These are phyloP conservation scores for Parascedosporium putredinis DNA, from an alignment of 2,329 filamentous ascomycete genomes.

Conservation along the genomic window DNA sequence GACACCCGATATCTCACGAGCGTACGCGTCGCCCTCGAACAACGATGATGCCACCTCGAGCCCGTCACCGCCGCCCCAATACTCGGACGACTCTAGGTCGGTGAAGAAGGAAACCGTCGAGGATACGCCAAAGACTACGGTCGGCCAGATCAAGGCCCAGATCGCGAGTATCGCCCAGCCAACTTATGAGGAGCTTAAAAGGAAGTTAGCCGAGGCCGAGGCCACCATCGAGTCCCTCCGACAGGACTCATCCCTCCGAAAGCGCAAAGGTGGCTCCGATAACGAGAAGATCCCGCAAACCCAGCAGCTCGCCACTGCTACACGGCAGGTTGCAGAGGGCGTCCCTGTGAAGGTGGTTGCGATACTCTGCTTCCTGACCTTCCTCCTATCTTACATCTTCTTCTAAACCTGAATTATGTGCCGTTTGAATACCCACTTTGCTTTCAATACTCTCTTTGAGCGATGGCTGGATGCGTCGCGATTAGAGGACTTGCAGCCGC, in stretches of 20 bases:
- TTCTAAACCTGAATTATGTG: conserved; percentile 61
- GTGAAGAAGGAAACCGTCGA: conserved; percentile 19
- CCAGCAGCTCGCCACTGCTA: conserved; percentile 18
- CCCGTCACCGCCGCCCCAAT: conserved; percentile 23
- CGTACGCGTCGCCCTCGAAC: conserved; percentile 32
- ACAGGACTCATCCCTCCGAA: conserved; percentile 62
- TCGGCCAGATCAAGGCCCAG: conserved; percentile 12
- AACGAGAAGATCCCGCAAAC: conserved; percentile 39
- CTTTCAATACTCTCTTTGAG: too few species aligned
- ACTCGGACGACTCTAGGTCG: conserved; percentile 22
- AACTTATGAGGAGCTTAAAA: conserved; percentile 52
- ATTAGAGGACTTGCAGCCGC: too few species aligned
- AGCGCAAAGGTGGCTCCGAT: conserved; percentile 51
- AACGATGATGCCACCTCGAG: conserved; percentile 22
- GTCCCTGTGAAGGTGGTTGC: conserved; percentile 83
- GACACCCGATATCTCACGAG: conserved; percentile 33
- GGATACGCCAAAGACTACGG: conserved; percentile 17
- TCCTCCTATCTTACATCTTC: conserved; percentile 90
- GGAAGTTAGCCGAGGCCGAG: conserved; percentile 65
- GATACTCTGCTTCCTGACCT: conserved; percentile 74
- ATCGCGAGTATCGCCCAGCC: conserved; percentile 21
- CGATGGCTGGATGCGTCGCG: too few species aligned
- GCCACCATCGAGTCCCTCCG: conserved; percentile 60
- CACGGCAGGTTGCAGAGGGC: conserved; percentile 40
- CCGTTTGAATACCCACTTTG: neutral